Conservation (phyloP, 2,329 filamentous ascomycete species). For the Pestalotiopsis sp. region DNA sequence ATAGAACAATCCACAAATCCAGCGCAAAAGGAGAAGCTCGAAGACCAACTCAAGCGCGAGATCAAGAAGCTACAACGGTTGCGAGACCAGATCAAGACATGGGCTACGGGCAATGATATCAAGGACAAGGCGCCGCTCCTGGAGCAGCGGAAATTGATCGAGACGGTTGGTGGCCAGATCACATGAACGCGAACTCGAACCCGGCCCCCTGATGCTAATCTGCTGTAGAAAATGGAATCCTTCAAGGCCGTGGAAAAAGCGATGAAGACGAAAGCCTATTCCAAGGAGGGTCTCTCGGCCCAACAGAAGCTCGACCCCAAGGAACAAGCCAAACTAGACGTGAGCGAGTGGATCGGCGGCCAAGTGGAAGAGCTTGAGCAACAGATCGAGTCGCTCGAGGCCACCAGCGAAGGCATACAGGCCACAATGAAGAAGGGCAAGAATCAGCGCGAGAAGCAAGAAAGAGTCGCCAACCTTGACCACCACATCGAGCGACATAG, state of each 20-base stretch:
- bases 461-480: conserved; percentile 86
- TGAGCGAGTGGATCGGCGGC: conserved; percentile 79
- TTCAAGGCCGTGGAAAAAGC: conserved; percentile 99
- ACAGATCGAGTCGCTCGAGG: conserved; percentile 91
- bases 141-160: conserved; percentile 93
- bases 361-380: conserved; percentile 93
- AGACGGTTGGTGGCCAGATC: conserved; percentile 70
- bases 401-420: conserved; percentile 84
- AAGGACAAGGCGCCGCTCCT: conserved; percentile 97
- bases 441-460: conserved; percentile 79
- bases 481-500: conserved; percentile 87
- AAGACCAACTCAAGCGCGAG: conserved; percentile 97
- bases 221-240: conserved; percentile 89
- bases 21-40: conserved; percentile 96
- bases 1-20: conserved; percentile 90
- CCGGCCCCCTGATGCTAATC: conserved; percentile 6
- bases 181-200: neutral
- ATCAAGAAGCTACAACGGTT: conserved; percentile 99
- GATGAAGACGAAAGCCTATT: conserved; percentile 99
- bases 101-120: conserved; percentile 97
- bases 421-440: conserved; percentile 95
- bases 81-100: conserved; percentile 99
- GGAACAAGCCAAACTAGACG: conserved; percentile 90
- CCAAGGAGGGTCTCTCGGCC: conserved; percentile 92
- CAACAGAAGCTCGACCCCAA: conserved; percentile 95